These are phyloP conservation scores for Daldinia decipiens DNA, from an alignment of 495 filamentous ascomycete species.

Conservation along the genomic window DNA sequence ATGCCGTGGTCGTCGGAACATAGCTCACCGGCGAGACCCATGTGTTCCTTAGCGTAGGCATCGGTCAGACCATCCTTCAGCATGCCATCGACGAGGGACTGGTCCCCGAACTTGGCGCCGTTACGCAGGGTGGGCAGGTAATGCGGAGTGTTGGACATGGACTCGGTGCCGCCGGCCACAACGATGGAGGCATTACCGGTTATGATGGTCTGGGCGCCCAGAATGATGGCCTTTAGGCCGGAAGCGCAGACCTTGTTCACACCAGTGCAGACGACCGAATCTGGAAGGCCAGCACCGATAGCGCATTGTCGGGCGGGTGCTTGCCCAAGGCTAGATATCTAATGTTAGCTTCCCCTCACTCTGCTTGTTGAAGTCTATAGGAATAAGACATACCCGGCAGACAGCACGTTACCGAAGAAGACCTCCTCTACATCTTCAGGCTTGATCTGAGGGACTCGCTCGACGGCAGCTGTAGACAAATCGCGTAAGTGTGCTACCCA, in stretches of 20 bases:
- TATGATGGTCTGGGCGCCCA: slow-evolving; percentile 95
- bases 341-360: slow-evolving; percentile 29
- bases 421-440: slow-evolving; percentile 90
- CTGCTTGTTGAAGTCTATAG: not conserved
- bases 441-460: slow-evolving; percentile 85
- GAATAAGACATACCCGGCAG: slow-evolving; percentile 81
- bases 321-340: slow-evolving; percentile 80
- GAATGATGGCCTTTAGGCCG: slow-evolving; percentile 89
- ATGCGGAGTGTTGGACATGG: slow-evolving; percentile 98
- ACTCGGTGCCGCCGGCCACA: slow-evolving; percentile 93
- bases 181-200: slow-evolving; percentile 90
- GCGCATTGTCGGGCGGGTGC: slow-evolving; percentile 96
- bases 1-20: slow-evolving; percentile 87
- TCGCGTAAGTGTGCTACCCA: slow-evolving; percentile 23
- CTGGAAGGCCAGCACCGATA: slow-evolving; percentile 81
- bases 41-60: slow-evolving; percentile 89
- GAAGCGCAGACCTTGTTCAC: slow-evolving; percentile 99
- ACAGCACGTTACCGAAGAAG: slow-evolving; percentile 97
- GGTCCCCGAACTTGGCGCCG: slow-evolving; percentile 91
- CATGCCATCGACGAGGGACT: slow-evolving; percentile 86
- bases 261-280: slow-evolving; percentile 85
- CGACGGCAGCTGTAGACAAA: slow-evolving; percentile 73
- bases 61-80: slow-evolving; percentile 92
- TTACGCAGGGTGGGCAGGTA: slow-evolving; percentile 86
- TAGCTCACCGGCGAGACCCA: slow-evolving; percentile 93